These are phyloP conservation scores for Lentithecium fluviatile DNA, from an alignment of 495 filamentous ascomycete species.

Conservation along the genomic window DNA sequence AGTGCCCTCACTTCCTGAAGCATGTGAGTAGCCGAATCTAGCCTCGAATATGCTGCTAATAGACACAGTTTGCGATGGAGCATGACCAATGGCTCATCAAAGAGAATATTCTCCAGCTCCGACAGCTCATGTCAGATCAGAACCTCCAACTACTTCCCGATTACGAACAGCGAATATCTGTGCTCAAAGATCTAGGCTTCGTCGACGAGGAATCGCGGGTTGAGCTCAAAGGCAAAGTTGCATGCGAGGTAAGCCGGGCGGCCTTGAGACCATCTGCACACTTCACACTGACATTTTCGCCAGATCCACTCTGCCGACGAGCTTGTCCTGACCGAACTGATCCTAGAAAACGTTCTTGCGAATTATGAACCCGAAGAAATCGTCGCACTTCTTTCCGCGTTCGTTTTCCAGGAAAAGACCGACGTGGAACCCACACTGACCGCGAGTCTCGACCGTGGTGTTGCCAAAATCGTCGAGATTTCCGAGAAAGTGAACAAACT, in stretches of 20 bases:
- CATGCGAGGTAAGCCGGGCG: constrained; percentile 66
- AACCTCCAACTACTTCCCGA: constrained; percentile 96
- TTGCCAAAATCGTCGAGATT: constrained; percentile 80
- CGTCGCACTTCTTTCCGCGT: constrained; percentile 86
- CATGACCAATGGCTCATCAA: constrained; percentile 93
- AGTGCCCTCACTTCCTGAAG: constrained; percentile 75
- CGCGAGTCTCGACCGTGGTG: constrained; percentile 75
- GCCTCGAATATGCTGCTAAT: constrained; percentile 31
- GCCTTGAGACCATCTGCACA: not conserved
- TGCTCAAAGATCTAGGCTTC: constrained; percentile 86
- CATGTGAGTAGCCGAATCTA: constrained; percentile 59
- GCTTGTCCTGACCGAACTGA: constrained; percentile 92
- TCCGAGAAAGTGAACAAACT: constrained; percentile 86
- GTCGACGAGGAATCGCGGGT: constrained; percentile 81
- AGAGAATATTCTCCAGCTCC: constrained; percentile 81
- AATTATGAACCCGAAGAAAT: constrained; percentile 97
- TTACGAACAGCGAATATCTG: constrained; percentile 91
- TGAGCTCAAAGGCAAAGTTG: constrained; percentile 94
- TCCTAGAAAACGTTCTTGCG: constrained; percentile 93
- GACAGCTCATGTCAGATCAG: constrained; percentile 87
- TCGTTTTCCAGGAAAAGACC: constrained; percentile 99
- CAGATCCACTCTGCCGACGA: constrained; percentile 94
- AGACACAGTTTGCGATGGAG: constrained; percentile 73
- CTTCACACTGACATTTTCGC: constrained; percentile 10
- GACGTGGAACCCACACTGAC: constrained; percentile 81